Evolutionary conservation across 2,329 filamentous ascomycete species (phyloP), one percentile per base, ranked within the genome.

Genomic region (Gaeumannomyces sp.): DNA sequence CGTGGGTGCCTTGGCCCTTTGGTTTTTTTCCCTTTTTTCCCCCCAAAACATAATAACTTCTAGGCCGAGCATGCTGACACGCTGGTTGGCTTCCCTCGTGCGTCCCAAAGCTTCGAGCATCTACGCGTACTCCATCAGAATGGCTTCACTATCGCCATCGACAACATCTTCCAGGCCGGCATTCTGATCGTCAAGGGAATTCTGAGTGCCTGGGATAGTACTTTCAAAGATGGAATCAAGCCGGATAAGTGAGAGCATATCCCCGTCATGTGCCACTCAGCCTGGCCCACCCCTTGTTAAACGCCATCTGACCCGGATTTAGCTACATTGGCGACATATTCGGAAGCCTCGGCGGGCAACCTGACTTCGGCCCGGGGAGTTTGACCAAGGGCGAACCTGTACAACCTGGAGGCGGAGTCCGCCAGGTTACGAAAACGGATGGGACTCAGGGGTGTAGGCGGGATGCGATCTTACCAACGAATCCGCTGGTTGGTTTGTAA

Each of bases 311-410:
- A 50, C 38, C 16, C 38, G 19, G 16, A 19, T 50, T 19, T 22
- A 50, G 38, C 38, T 92, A 92, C 70, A 76, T 91, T 53, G 89
- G 89, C 7, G 88, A 91, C 71, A 87, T 92, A 64, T 88, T 91
- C 68, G 89, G 88, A 19, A 87, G 83, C 13, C 75, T 92, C 4
- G 88, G 88, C 1, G 88, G 87, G 1, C 73, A 75, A 57, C 88
- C 88, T 0, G 85, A 89, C 71, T 91, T 90, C 73, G 88, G 88
- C 0, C 81, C 81, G 0, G 83, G 82, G 1, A 82, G 79, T 66
- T 69, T 78, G 45, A 81, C 79, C 0, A 69, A 73, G 19, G 79
- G 78, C 4, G 66, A 70, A 33, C 72, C 70, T 4, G 71, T 79
- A 31, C 62, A 66, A 10, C 33, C 33, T 35, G 7, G 33, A 35